Evolutionary conservation across 768 basidiomycete genomes (phyloP), one percentile per base, ranked within the genome.

Genomic region (Mycena olivaceomarginata): DNA sequence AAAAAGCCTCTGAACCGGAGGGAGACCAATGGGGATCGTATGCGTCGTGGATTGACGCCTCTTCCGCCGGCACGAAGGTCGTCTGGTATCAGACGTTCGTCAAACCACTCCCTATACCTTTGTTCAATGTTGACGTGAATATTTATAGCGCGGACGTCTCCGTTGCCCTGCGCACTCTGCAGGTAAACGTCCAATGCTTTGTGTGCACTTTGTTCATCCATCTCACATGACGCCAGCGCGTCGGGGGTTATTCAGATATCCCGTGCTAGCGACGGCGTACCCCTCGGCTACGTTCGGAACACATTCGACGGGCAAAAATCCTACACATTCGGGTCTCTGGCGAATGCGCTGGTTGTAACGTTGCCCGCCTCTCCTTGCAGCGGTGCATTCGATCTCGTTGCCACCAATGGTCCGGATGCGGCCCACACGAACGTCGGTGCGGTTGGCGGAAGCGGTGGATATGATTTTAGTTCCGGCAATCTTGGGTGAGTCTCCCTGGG

Each of bases 71-170:
- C 59, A 16, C 59, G 5, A 37, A 37, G 59, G 37, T 13, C 13
- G 15, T 39, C 59, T 60, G 59, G 59, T 31, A 18, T 60, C 59
- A 60, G 59, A 60, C 59, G 31, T 60, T 60, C 31, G 59, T 60
- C 31, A 31, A 31, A 15, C 59, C 15, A 37, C 31, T 60, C 59
- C 31, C 15, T 60, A 31, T 39, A 37, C 59, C 59, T 37, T 37
- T 37, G 4, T 60, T 39, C 4, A 37, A 57, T 25, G 10, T 57
- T 57, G 56, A 57, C 56, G n/a, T 57, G 22, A 22, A 25, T 25
- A 22, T 25, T 5, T 25, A 9, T 57, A 31, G 22, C n/a, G 56
- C 56, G 56, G 22, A 25, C 22, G 56, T 57, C 56, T 39, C 59
- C 59, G 12, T 7, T 60, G 59, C 59, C 37, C 59, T 60, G 31